Conservation (phyloP, 2,329 filamentous ascomycete genomes). For the Pseudopithomyces maydicus region DNA sequence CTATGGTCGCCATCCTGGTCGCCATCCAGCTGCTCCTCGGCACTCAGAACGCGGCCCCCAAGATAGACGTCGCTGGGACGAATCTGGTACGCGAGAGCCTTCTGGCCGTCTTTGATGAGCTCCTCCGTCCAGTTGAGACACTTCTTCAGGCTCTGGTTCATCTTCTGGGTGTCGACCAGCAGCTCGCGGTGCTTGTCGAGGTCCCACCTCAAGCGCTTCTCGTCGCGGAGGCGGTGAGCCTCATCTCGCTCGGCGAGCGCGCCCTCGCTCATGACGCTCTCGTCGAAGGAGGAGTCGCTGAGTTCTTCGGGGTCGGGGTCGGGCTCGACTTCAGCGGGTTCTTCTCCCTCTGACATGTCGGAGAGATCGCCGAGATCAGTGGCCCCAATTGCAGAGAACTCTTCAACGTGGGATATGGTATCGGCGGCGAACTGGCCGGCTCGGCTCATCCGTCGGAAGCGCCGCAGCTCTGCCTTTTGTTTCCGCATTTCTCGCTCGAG, state of each 20-base stretch:
- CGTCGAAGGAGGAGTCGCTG: conserved; percentile 58
- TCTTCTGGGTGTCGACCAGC: conserved; percentile 87
- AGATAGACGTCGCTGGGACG: conserved; percentile 78
- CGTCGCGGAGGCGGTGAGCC: conserved; percentile 72
- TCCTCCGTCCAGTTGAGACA: conserved; percentile 90
- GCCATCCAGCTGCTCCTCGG: conserved; percentile 62
- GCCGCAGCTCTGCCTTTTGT: conserved; percentile 83
- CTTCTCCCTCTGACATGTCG: conserved; percentile 44
- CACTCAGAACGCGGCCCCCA: conserved; percentile 76
- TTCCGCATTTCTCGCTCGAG: conserved; percentile 90
- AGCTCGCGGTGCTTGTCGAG: conserved; percentile 87
- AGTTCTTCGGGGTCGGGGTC: conserved; percentile 53
- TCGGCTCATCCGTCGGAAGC: conserved; percentile 84
- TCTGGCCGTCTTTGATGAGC: conserved; percentile 85
- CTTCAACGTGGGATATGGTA: conserved; percentile 54
- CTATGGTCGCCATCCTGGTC: conserved; percentile 29
- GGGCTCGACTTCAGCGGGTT: conserved; percentile 42
- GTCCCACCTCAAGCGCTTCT: conserved; percentile 82
- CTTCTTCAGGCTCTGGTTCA: conserved; percentile 90
- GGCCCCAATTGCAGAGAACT: conserved; percentile 31
- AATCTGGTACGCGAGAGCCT: conserved; percentile 83
- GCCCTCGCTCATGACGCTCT: conserved; percentile 49
- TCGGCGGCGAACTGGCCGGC: conserved; percentile 73
- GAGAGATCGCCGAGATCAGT: conserved; percentile 44
- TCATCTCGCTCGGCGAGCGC: conserved; percentile 51